Evolutionary conservation across 2,329 filamentous ascomycete species (phyloP).

Genomic region (Fusarium brachygibbosum): DNA sequence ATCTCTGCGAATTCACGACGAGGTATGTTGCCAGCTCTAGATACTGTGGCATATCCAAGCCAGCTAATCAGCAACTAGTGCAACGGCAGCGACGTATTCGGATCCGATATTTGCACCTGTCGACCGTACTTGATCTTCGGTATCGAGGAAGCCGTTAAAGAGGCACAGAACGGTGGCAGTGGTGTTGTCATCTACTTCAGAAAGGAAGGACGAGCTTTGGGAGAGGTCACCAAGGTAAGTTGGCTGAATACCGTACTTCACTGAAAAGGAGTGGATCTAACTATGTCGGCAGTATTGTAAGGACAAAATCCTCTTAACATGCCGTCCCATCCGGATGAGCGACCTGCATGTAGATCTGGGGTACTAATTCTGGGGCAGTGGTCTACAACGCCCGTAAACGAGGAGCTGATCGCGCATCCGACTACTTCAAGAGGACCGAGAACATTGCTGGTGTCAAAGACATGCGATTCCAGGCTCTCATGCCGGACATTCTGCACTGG

Average conservation of each 20-base stretch:
- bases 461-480: conserved; percentile 98
- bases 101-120: conserved; percentile 97
- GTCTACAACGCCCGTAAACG: conserved; percentile 86
- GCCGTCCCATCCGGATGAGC: not conserved
- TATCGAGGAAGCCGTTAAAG: conserved; percentile 96
- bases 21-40: conserved; percentile 57
- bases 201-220: conserved; percentile 94
- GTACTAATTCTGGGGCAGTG: conserved; percentile 55
- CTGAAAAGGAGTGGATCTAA: conserved; percentile 31
- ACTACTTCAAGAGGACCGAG: conserved; percentile 98
- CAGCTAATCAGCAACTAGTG: conserved; percentile 64
- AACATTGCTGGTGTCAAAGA: conserved; percentile 97
- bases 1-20: conserved; percentile 83
- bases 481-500: conserved; percentile 99
- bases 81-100: conserved; percentile 97
- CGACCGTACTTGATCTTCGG: conserved; percentile 96
- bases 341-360: conserved; percentile 22
- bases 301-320: conserved; percentile 14
- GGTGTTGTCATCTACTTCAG: conserved; percentile 99
- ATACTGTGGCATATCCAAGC: not conserved
- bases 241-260: conserved; percentile 1
- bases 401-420: conserved; percentile 82
- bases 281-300: conserved; percentile 41
- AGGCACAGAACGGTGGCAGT: conserved; percentile 92
- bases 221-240: conserved; percentile 93